Conservation (phyloP, 2,329 filamentous ascomycete genomes). For the Colletotrichum euphorbiae region DNA sequence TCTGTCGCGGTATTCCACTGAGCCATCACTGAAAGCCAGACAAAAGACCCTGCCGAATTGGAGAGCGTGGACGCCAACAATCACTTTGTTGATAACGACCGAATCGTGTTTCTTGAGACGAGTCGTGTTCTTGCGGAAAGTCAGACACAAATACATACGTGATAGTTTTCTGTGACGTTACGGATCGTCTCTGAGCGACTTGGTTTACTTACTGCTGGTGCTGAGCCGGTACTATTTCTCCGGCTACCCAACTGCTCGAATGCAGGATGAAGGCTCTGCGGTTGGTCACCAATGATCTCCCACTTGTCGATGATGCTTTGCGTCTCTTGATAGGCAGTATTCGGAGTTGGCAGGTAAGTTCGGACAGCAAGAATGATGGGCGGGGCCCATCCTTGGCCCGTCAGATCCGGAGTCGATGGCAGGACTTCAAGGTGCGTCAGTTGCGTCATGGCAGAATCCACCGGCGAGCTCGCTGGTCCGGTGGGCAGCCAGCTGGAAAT, state of each 20-base stretch:
- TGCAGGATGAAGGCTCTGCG: conserved; percentile 76
- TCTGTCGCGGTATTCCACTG: conserved; percentile 82
- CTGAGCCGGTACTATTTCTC: conserved; percentile 60
- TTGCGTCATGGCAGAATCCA: conserved; percentile 66
- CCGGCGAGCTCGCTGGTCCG: conserved; percentile 55
- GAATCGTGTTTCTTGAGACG: conserved; percentile 75
- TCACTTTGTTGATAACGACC: conserved; percentile 74
- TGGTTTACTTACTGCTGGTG: conserved; percentile 41
- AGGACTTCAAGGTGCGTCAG: conserved; percentile 82
- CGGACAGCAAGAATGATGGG: conserved; percentile 80
- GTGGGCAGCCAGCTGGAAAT: conserved; percentile 68
- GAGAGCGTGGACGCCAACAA: conserved; percentile 75
- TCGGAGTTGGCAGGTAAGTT: conserved; percentile 66
- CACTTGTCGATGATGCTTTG: conserved; percentile 85
- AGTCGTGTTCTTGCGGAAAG: conserved; percentile 44
- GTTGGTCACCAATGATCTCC: conserved; percentile 77
- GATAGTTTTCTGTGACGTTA: no score
- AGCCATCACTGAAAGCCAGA: conserved; percentile 82
- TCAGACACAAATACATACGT: neutral
- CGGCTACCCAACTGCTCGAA: conserved; percentile 80
- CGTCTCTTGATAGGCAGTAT: conserved; percentile 70
- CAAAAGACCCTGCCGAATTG: conserved; percentile 79
- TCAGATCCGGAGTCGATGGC: conserved; percentile 71
- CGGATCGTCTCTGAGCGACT: conserved; percentile 36
- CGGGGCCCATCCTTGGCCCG: conserved; percentile 64